Evolutionary conservation across 805 yeast species (phyloP).

Genomic region (Ogataea trehalophila): DNA sequence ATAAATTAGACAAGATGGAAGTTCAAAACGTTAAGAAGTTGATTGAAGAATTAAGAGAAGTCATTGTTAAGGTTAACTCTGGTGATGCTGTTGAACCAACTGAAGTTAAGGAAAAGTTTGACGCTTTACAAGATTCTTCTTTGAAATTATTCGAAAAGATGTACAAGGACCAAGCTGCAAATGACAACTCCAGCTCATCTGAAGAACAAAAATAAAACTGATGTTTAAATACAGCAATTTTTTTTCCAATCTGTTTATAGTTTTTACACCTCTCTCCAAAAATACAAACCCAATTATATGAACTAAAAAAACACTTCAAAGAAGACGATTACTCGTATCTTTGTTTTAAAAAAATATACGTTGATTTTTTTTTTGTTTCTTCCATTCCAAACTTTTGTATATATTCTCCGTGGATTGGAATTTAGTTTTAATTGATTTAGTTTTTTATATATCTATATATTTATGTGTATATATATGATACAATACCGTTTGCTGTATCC

Average conservation of each 20-base stretch:
- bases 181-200: constrained; percentile 6
- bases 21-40: constrained; percentile 46
- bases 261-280: not conserved
- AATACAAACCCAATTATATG: not conserved
- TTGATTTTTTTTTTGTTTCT: too few species aligned
- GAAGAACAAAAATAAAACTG: constrained; percentile 16
- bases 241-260: not conserved
- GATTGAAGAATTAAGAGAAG: constrained; percentile 57
- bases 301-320: too few species aligned
- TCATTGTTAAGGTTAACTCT: constrained; percentile 54
- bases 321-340: too few species aligned
- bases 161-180: constrained; percentile 35
- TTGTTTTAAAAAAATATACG: too few species aligned
- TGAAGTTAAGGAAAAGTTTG: constrained; percentile 66
- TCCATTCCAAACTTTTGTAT: too few species aligned
- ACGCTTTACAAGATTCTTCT: constrained; percentile 69
- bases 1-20: constrained; percentile 48
- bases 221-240: not conserved
- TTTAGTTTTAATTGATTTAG: too few species aligned
- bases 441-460: too few species aligned
- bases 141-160: constrained; percentile 74
- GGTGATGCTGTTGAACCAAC: constrained; percentile 47
- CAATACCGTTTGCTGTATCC: too few species aligned
- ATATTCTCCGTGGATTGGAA: not conserved
- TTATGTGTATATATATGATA: too few species aligned